Evolutionary conservation across 345 rosid species (phyloP), one percentile per base, ranked within the genome.

Genomic region (Balakata baccata): DNA sequence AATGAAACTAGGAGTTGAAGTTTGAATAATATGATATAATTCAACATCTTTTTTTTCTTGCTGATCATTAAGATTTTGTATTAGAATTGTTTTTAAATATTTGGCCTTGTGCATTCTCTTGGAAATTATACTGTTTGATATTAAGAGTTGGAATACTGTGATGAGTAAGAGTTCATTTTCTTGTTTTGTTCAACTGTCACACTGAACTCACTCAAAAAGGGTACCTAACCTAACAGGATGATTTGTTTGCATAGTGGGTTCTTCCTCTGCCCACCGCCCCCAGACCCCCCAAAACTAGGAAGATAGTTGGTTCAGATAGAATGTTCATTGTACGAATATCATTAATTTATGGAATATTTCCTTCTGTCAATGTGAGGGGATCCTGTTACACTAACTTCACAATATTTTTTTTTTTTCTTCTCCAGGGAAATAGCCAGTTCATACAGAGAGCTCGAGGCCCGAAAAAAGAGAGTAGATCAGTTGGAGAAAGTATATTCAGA

Each of bases 371-470:
- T 52, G 56, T 52, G 10, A 56, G 34, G 62, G 37, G 49, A 3
- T 47, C 61, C 38, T 49, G 60, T 50, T 47, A 17, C 14, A 14
- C 47, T 23, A 50, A 14, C 18, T 5, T n/a, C 3, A 8, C 34
- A 29, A 29, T 29, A 0, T 0, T 3, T 4, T 61, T 14, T 29
- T 37, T 43, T 39, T 64, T 38, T 41, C 12, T 6, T 71, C 51
- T 68, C 79, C 87, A 90, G 97, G 84, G 88, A 86, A 76, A 81
- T 82, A 67, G 83, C 88, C 45, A 61, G 81, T 72, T 87, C 97
- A 2, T 92, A 92, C 76, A 85, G 89, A 83, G 97, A 87, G 74
- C 87, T 94, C 23, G 93, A 90, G 81, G 92, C 85, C 43, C 84
- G 97, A 67, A 86, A 80, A 74, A 87, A 76, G 70, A 86, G 97